These are phyloP conservation scores for Mortierella polycephala DNA, from an alignment of 371 early-diverging fungal species.

Conservation along the genomic window DNA sequence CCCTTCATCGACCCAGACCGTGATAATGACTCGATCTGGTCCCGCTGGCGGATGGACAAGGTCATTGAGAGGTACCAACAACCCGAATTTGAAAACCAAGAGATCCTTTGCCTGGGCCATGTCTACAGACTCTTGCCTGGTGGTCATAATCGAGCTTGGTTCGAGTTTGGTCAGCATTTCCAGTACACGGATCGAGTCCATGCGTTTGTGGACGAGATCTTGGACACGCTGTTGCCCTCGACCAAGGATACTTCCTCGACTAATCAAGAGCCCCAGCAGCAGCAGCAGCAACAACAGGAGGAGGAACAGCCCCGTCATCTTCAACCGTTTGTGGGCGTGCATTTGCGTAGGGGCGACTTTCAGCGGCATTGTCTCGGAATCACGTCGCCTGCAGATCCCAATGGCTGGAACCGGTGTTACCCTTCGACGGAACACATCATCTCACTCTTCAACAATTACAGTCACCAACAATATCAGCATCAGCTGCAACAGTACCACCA, in stretches of 20 bases:
- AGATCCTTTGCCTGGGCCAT: slow-evolving; percentile 39
- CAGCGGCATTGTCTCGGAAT: slow-evolving; percentile 42
- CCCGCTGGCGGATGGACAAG: slow-evolving; percentile 46
- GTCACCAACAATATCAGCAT: background rate
- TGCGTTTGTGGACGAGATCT: slow-evolving; percentile 27
- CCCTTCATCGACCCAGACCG: slow-evolving; percentile 34
- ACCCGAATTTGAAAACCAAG: slow-evolving; percentile 21
- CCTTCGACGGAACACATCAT: slow-evolving; percentile 43
- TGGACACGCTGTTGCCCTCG: slow-evolving; percentile 17
- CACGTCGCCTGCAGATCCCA: slow-evolving; percentile 46
- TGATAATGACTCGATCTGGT: slow-evolving; percentile 37
- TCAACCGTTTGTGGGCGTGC: slow-evolving; percentile 33
- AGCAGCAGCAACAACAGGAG: background rate
- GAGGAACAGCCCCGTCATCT: background rate
- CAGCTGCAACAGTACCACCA: background rate
- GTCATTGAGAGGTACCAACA: slow-evolving; percentile 48
- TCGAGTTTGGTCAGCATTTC: slow-evolving; percentile 46
- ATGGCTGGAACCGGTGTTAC: slow-evolving; percentile 53
- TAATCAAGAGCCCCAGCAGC: background rate
- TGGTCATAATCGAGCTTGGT: slow-evolving; percentile 35
- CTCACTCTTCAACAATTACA: slow-evolving; percentile 20
- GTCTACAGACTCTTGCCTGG: slow-evolving; percentile 46
- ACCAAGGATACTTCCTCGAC: background rate
- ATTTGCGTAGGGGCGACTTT: slow-evolving; percentile 43
- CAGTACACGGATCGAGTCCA: slow-evolving; percentile 32